A percentile compares a stretch with the other conserved stretches of the same genome.
Evolutionary conservation across 345 rosid species (phyloP).

Genomic region (Gossypium rotundifolium): DNA sequence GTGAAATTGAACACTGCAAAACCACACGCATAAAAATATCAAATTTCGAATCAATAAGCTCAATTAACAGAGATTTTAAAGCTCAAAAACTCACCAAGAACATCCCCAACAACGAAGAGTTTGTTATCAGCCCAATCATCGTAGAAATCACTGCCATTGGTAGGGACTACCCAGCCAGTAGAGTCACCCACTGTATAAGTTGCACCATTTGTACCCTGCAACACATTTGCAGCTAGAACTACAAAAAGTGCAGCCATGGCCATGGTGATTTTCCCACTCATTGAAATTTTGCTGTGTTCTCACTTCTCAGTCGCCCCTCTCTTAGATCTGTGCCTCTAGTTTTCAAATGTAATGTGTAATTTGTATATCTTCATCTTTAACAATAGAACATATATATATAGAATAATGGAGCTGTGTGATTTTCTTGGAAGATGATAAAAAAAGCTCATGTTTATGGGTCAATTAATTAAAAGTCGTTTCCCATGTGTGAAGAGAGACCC

Average conservation of each 20-base stretch:
- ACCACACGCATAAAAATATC: background rate
- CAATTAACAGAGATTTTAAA: background rate
- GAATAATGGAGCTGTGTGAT: background rate
- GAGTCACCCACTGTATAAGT: slow-evolving; percentile 29
- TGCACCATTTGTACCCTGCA: slow-evolving; percentile 16
- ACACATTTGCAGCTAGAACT: slow-evolving; percentile 11
- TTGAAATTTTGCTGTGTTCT: slow-evolving; percentile 25
- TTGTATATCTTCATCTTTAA: background rate
- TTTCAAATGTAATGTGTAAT: background rate
- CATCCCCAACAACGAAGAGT: slow-evolving; percentile 31
- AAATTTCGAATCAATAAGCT: background rate
- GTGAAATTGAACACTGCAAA: slow-evolving; percentile 27
- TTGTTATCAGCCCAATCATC: slow-evolving; percentile 26
- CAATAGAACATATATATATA: background rate
- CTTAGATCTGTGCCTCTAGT: background rate
- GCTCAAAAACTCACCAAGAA: slow-evolving; percentile 23
- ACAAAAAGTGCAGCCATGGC: slow-evolving; percentile 6
- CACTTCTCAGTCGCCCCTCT: slow-evolving; percentile 17
- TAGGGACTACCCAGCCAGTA: slow-evolving; percentile 26
- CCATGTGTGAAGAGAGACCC: too few relatives aligned
- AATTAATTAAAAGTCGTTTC: background rate
- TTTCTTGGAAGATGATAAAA: background rate
- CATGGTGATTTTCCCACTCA: slow-evolving; percentile 12
- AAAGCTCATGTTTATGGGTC: background rate
- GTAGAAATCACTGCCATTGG: slow-evolving; percentile 12